These are phyloP conservation scores for Sporothrix curviconia DNA, from an alignment of 2,329 filamentous ascomycete species.

Conservation along the genomic window DNA sequence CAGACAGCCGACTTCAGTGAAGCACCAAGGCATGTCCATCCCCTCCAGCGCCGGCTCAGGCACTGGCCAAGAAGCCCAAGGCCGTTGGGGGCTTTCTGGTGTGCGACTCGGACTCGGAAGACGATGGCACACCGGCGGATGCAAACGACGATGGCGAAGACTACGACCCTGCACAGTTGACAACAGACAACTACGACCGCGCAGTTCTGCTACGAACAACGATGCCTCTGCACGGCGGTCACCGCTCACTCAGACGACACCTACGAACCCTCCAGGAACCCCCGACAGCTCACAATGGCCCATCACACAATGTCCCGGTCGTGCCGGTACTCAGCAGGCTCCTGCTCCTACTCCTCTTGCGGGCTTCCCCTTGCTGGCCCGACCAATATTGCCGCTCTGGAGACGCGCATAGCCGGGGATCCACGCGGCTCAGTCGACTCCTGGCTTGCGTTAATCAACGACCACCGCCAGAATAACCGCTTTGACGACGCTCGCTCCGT, in stretches of 20 bases:
- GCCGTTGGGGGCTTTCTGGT: conserved; percentile 55
- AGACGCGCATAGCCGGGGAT: conserved; percentile 87
- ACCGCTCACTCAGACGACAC: background rate
- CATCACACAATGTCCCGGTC: background rate
- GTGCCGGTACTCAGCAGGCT: conserved; percentile 16
- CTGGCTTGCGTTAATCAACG: conserved; percentile 80
- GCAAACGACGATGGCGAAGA: background rate
- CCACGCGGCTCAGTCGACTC: conserved; percentile 87
- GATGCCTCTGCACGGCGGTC: background rate
- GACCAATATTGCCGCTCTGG: conserved; percentile 70
- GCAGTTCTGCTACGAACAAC: background rate
- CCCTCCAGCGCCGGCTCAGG: conserved; percentile 24
- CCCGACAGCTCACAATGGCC: background rate
- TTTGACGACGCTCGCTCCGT: conserved; percentile 71
- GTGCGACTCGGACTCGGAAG: conserved; percentile 54
- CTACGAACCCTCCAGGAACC: background rate
- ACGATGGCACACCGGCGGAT: conserved; percentile 25
- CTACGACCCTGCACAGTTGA: conserved; percentile 12
- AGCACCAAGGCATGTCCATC: conserved; percentile 28
- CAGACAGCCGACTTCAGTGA: conserved; percentile 19
- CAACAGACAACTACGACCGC: conserved; percentile 20
- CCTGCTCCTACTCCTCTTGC: conserved; percentile 21
- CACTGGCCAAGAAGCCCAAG: conserved; percentile 49
- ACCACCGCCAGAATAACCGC: conserved; percentile 75
- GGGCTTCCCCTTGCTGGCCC: conserved; percentile 38